These are phyloP conservation scores for Solanum virginianum DNA, from an alignment of 257 asterid genomes.

Conservation along the genomic window DNA sequence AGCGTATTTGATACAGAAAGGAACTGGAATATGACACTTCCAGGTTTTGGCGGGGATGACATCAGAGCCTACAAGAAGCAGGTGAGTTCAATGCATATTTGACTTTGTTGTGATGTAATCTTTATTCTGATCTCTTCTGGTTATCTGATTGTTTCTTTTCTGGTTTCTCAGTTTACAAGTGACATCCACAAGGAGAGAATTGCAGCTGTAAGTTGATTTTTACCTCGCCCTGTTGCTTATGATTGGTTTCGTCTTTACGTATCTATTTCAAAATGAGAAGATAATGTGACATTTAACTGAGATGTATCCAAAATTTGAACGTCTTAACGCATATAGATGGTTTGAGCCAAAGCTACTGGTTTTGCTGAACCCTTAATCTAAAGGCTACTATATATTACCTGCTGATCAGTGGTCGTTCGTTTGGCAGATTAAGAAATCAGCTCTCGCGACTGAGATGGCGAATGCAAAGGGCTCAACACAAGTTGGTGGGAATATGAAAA, in stretches of 20 bases:
- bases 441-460: slow-evolving; percentile 20
- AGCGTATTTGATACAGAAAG: slow-evolving; percentile 42
- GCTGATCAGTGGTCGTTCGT: not conserved
- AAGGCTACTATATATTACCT: not conserved
- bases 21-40: slow-evolving; percentile 82
- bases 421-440: slow-evolving; percentile 64
- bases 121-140: not conserved
- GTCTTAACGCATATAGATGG: not conserved
- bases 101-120: not conserved
- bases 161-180: slow-evolving; percentile 41
- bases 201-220: slow-evolving; percentile 44
- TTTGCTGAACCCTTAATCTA: not conserved
- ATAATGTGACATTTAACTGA: not conserved
- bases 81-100: slow-evolving; percentile 16
- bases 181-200: slow-evolving; percentile 84
- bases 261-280: not conserved
- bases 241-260: not conserved
- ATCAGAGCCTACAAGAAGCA: slow-evolving; percentile 69
- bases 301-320: not conserved
- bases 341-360: not conserved
- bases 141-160: not conserved
- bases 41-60: slow-evolving; percentile 93
- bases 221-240: not conserved
- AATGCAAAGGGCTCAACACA: slow-evolving; percentile 41
- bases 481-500: slow-evolving; percentile 50